Base-by-base conservation (phyloP, 78 protist genomes). In the Dictyostelium purpureum region DNA sequence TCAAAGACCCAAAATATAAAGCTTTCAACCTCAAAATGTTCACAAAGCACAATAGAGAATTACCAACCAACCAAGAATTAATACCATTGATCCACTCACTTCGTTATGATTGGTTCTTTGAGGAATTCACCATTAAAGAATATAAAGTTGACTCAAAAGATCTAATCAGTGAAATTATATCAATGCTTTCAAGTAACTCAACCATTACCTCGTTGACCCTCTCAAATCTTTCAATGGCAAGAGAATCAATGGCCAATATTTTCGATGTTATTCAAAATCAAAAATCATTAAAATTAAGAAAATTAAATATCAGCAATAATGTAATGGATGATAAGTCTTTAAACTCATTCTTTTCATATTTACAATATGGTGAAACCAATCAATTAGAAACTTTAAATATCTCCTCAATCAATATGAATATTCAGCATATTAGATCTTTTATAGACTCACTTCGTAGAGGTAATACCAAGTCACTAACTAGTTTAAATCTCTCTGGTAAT, bases 41-140 rank as follows among this genome's bases (percentile, higher is more conserved):
- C 38, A 82, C 90, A n/a, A 82, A 82, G 42, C 90, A 82, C 43
- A 82, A 67, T 12, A 33, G 90, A 18, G 90, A 82, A 47, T n/a
- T 21, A 54, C 90, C 77, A n/a, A 82, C 74, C 52, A 82, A 82
- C 51, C 90, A 82, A 28, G 90, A 82, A 10, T 63, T 82, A 2
- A 52, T 82, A 4, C 90, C 90, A 52, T 45, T 82, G 11, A 49
- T 82, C 18, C 90, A 82, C 42, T 73, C 90, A 21, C 57, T 82
- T 4, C 90, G 90, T 56, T 82, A 82, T 28, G 90, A 82, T 38
- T 82, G 90, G 90, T 82, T 69, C 71, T 82, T 82, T 56, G 81
- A 82, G 10, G 90, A 82, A 45, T 56, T 82, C 4, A 43, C 40
- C 14, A 70, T 82, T 14, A 70, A 71, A 42, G 75, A 70, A 31